Evolutionary conservation across 2,329 filamentous ascomycete species (phyloP).

Genomic region (Hypoxylon sp.): DNA sequence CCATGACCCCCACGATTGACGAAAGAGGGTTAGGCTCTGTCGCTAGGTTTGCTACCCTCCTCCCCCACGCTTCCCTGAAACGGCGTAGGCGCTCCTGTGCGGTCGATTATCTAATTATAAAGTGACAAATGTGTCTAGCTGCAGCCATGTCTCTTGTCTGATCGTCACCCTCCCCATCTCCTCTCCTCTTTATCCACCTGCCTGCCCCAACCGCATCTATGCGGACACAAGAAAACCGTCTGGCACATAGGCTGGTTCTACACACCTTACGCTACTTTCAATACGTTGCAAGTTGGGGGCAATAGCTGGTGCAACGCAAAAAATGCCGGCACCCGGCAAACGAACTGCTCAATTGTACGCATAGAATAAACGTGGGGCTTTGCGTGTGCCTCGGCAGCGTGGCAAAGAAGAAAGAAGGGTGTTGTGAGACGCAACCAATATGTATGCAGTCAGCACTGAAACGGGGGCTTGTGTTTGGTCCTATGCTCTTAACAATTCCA

Average conservation of each 20-base stretch:
- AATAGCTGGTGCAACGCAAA: slow-evolving; percentile 27
- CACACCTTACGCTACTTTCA: slow-evolving; percentile 17
- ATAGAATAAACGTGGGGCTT: slow-evolving; percentile 33
- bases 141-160: slow-evolving; percentile 1
- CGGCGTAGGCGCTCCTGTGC: slow-evolving; percentile 10
- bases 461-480: slow-evolving; percentile 22
- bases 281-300: slow-evolving; percentile 23
- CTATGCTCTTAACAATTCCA: slow-evolving; percentile 23
- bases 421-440: slow-evolving; percentile 21
- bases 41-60: slow-evolving; percentile 26
- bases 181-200: slow-evolving; percentile 4
- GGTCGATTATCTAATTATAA: slow-evolving; percentile 32
- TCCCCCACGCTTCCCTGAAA: slow-evolving; percentile 20
- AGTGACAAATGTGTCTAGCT: slow-evolving; percentile 19
- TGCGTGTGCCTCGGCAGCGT: slow-evolving; percentile 32
- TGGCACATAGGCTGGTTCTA: background rate
- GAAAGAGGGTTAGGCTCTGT: slow-evolving; percentile 7
- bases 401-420: too few species aligned
- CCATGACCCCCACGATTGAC: slow-evolving; percentile 33
- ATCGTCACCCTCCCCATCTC: slow-evolving; percentile 6
- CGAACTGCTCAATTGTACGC: slow-evolving; percentile 23
- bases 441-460: slow-evolving; percentile 43
- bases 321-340: slow-evolving; percentile 38
- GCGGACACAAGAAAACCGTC: slow-evolving; percentile 20
- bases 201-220: slow-evolving; percentile 19